Evolutionary conservation across 2,329 filamentous ascomycete species (phyloP).

Genomic region (Talaromyces sp.): DNA sequence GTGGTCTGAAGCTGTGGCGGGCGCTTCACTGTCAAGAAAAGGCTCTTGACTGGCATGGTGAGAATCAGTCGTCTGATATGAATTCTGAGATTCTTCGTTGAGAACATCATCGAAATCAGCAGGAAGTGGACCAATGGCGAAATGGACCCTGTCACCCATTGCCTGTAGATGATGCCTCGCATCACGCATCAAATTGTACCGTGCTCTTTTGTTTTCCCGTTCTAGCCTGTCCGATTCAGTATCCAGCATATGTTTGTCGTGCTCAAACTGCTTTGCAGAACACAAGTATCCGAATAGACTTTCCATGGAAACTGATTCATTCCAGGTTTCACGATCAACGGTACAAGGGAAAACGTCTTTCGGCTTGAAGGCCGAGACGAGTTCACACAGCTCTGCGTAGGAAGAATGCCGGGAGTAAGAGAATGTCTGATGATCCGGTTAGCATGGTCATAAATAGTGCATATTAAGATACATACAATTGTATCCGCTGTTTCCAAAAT

Average conservation of each 20-base stretch:
- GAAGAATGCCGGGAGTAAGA: conserved; percentile 90
- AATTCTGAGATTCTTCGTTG: conserved; percentile 2
- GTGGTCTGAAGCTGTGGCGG: neutral
- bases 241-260: conserved; percentile 60
- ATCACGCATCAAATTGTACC: conserved; percentile 11
- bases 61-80: conserved; percentile 1
- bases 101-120: conserved; percentile 3
- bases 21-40: neutral
- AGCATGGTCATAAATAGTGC: neutral
- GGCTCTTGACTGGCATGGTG: neutral
- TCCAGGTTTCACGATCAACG: conserved; percentile 61
- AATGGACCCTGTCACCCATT: conserved; percentile 11
- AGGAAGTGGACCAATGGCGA: conserved; percentile 10
- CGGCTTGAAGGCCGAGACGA: conserved; percentile 66
- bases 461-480: conserved; percentile 26
- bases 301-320: conserved; percentile 58
- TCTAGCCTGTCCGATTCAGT: conserved; percentile 17
- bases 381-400: conserved; percentile 68
- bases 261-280: conserved; percentile 54
- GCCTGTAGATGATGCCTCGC: conserved; percentile 8
- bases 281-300: conserved; percentile 69
- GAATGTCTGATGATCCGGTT: conserved; percentile 48
- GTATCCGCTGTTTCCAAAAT: conserved; percentile 17
- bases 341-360: conserved; percentile 81
- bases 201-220: conserved; percentile 11